Evolutionary conservation across 768 basidiomycete genomes (phyloP).

Genomic region (Rubroboletus satanas): DNA sequence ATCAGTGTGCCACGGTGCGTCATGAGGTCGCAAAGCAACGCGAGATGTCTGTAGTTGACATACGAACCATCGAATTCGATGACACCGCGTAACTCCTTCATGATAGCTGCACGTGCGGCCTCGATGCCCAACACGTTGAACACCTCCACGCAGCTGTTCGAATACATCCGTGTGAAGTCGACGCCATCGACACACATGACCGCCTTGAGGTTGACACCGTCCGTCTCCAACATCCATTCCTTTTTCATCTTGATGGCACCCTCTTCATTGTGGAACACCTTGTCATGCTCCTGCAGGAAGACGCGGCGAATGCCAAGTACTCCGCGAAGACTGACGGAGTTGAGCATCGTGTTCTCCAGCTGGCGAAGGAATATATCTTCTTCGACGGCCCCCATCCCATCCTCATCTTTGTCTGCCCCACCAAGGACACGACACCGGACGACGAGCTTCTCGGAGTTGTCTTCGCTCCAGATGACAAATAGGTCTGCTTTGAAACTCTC

Average conservation of each 20-base stretch:
- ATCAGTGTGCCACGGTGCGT: conserved; percentile 91
- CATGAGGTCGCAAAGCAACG: conserved; percentile 97
- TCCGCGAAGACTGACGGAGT: conserved; percentile 91
- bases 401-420: conserved; percentile 81
- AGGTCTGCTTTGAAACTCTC: conserved; percentile 94
- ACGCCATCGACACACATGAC: conserved; percentile 96
- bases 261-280: conserved; percentile 57
- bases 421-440: conserved; percentile 94
- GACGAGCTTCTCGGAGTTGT: conserved; percentile 95
- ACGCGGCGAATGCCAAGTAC: conserved; percentile 88
- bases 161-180: conserved; percentile 89
- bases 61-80: conserved; percentile 99
- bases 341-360: conserved; percentile 94
- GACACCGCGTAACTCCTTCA: conserved; percentile 90
- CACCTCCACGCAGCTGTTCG: conserved; percentile 95
- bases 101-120: conserved; percentile 89
- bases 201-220: conserved; percentile 91
- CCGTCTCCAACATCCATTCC: conserved; percentile 98
- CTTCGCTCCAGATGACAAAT: conserved; percentile 98
- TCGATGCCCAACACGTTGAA: conserved; percentile 96
- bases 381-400: conserved; percentile 68
- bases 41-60: conserved; percentile 97
- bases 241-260: conserved; percentile 60
- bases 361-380: conserved; percentile 97
- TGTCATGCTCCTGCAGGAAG: conserved; percentile 89